Evolutionary conservation across 2,329 filamentous ascomycete genomes (phyloP).

Genomic region (Tolypocladium capitatum): DNA sequence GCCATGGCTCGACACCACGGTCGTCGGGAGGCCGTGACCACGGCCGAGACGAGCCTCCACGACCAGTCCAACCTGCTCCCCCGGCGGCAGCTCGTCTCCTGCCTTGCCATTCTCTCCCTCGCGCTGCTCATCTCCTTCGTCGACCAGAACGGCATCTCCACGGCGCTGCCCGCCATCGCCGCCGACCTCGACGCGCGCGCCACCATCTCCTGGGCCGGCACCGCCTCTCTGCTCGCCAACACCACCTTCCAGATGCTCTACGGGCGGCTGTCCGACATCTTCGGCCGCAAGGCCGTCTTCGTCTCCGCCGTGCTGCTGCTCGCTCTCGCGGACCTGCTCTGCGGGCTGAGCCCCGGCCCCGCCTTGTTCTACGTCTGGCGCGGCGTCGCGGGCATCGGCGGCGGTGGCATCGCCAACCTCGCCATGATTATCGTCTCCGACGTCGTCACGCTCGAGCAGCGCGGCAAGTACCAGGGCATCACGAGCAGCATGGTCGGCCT

Average conservation of each 20-base stretch:
- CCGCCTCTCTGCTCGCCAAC: slow-evolving; percentile 38
- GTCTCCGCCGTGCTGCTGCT: slow-evolving; percentile 39
- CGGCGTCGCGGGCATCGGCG: slow-evolving; percentile 46
- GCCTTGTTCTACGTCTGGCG: slow-evolving; percentile 49
- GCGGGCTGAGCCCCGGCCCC: slow-evolving; percentile 40
- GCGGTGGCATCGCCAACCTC: slow-evolving; percentile 45
- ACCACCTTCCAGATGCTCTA: slow-evolving; percentile 54
- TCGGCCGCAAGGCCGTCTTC: slow-evolving; percentile 46
- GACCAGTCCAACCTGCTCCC: slow-evolving; percentile 47
- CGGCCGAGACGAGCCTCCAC: slow-evolving; percentile 31
- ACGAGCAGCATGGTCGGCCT: slow-evolving; percentile 25
- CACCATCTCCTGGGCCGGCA: slow-evolving; percentile 44
- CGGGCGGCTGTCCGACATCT: slow-evolving; percentile 46
- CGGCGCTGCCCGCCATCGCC: slow-evolving; percentile 37
- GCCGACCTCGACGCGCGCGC: slow-evolving; percentile 29
- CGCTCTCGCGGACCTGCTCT: slow-evolving; percentile 43
- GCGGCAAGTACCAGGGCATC: slow-evolving; percentile 41
- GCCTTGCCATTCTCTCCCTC: slow-evolving; percentile 37
- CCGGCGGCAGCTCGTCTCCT: slow-evolving; percentile 31
- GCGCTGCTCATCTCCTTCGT: slow-evolving; percentile 41
- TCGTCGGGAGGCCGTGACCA: neutral
- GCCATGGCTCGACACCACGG: neutral
- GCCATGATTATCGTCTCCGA: slow-evolving; percentile 51
- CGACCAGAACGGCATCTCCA: slow-evolving; percentile 42
- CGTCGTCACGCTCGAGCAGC: slow-evolving; percentile 42